Evolutionary conservation across 805 yeast genomes (phyloP).

Genomic region (Teunomyces barrocoloradensis): DNA sequence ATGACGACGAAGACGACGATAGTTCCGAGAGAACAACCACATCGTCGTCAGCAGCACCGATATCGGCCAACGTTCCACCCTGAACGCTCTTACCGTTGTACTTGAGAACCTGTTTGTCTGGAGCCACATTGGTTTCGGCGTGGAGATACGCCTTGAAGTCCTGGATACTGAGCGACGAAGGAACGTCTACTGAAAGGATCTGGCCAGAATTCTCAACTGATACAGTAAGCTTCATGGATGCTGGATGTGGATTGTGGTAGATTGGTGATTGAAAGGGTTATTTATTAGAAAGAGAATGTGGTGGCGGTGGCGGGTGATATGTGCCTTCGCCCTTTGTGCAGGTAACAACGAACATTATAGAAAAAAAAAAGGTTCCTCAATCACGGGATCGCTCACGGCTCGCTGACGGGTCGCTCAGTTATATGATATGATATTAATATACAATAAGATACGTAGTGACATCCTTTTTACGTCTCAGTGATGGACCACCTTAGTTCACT

Average conservation of each 20-base stretch:
- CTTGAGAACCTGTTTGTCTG: constrained; percentile 46
- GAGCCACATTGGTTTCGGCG: constrained; percentile 59
- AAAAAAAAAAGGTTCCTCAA: no score
- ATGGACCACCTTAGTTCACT: not conserved
- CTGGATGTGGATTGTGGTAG: not conserved
- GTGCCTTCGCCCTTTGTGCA: not conserved
- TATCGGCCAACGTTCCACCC: constrained; percentile 39
- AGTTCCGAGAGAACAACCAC: constrained; percentile 43
- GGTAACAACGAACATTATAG: not conserved
- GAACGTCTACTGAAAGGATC: constrained; percentile 54
- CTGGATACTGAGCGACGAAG: constrained; percentile 56
- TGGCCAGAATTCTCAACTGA: constrained; percentile 19
- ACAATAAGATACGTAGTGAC: not conserved
- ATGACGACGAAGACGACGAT: constrained; percentile 4
- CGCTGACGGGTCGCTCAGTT: not conserved
- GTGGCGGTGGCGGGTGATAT: not conserved
- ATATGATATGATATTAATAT: not conserved
- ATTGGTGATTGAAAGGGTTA: no score
- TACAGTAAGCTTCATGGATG: constrained; percentile 17
- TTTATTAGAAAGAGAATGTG: not conserved
- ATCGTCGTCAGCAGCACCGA: constrained; percentile 58
- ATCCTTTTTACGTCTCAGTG: no score
- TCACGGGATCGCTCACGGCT: no score
- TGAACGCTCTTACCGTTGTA: constrained; percentile 45
- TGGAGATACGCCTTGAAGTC: constrained; percentile 75